A percentile compares a stretch with the other conserved stretches of the same genome.
phyloP scores from a whole-genome alignment of 108 stramenopile genomes.

The Epipyxis sp. region DNA sequence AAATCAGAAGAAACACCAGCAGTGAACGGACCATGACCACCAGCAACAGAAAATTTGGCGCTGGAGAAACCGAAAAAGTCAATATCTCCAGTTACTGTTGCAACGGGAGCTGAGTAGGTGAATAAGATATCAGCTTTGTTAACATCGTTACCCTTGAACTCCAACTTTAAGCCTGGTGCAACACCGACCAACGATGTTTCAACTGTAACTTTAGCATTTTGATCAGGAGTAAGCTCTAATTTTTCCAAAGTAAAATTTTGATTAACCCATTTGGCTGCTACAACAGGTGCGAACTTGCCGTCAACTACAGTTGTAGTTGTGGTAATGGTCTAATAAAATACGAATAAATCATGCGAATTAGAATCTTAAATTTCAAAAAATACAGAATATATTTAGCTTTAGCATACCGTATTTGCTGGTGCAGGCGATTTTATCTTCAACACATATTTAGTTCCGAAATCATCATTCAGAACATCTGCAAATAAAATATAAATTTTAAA shows the following conservation, averaged over 20 bases:
- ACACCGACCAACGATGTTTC: background rate
- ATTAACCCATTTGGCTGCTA: background rate
- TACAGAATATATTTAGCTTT: background rate
- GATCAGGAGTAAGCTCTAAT: background rate
- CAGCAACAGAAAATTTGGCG: constrained; percentile 2
- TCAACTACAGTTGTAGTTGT: constrained; percentile 25
- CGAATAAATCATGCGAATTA: background rate
- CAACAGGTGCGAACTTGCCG: background rate
- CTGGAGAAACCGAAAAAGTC: background rate
- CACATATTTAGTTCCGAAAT: constrained; percentile 1
- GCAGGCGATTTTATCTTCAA: constrained; percentile 31
- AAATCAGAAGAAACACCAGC: constrained; percentile 10
- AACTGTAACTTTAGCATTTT: background rate
- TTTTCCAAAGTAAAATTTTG: background rate
- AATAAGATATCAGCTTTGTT: constrained; percentile 21
- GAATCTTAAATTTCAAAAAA: background rate
- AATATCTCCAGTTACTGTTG: constrained; percentile 18
- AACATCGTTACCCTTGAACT: constrained; percentile 28
- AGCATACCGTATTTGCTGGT: constrained; percentile 2
- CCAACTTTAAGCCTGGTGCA: constrained; percentile 11
- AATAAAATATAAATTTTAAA: background rate
- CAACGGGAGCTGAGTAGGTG: background rate
- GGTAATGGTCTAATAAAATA: constrained; percentile 10
- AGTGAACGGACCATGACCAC: constrained; percentile 19
- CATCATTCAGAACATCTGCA: constrained; percentile 25